Conservation (phyloP, 2,329 filamentous ascomycete genomes). For the Dactylellina parvicollis region DNA sequence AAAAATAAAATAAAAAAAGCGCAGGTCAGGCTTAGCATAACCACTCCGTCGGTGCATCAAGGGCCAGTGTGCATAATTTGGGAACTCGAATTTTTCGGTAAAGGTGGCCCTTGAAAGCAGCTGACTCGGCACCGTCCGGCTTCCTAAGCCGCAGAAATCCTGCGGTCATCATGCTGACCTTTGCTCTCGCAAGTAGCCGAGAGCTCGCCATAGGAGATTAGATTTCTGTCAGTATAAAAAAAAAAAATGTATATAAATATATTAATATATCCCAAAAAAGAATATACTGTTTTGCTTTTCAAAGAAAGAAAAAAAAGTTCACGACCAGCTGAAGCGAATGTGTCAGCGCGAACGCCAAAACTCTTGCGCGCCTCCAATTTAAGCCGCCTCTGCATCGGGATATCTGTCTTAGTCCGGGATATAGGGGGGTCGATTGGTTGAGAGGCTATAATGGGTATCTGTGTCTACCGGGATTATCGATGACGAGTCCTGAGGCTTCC, state of each 20-base stretch:
- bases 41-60: conserved; percentile 50
- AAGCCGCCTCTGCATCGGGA: conserved; percentile 28
- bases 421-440: conserved; percentile 12
- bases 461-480: conserved; percentile 49
- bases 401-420: conserved; percentile 25
- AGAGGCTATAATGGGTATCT: conserved; percentile 1
- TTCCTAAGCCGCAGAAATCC: conserved; percentile 43
- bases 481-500: conserved; percentile 27
- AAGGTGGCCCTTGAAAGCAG: conserved; percentile 46
- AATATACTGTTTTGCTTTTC: conserved; percentile 2
- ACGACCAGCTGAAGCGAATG: conserved; percentile 35
- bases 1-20: conserved; percentile 26
- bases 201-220: conserved; percentile 12
- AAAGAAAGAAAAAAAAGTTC: too few relatives aligned
- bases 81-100: conserved; percentile 44
- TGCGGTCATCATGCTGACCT: conserved; percentile 51
- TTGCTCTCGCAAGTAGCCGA: conserved; percentile 40
- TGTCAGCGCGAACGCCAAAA: conserved; percentile 44
- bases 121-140: conserved; percentile 49
- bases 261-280: conserved; percentile 22
- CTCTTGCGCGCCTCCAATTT: neutral
- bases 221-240: conserved; percentile 23
- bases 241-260: neutral
- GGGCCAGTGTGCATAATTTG: conserved; percentile 49
- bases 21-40: conserved; percentile 51